Evolutionary conservation across 176 grass and related monocot species (phyloP).

Genomic region (Tillandsia fasciculata): DNA sequence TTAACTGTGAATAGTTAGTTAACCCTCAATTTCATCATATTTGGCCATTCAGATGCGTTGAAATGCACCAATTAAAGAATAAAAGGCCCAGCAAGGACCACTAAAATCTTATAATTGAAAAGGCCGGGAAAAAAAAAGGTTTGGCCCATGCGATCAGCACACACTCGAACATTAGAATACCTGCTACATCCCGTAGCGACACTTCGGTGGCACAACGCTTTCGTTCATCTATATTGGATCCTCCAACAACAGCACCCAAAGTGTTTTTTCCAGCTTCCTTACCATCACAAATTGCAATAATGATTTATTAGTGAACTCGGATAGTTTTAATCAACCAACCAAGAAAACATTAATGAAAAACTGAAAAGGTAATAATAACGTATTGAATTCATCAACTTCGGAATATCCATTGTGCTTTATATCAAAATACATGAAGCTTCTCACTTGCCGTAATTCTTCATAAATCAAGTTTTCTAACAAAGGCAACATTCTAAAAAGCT

Average conservation of each 20-base stretch:
- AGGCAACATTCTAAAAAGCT: not conserved
- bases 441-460: not conserved
- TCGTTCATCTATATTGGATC: constrained; percentile 58
- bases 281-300: not conserved
- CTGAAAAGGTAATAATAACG: not conserved
- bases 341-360: not conserved
- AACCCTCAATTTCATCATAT: no score
- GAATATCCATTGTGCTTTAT: not conserved
- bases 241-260: constrained; percentile 80
- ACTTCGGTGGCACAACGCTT: constrained; percentile 77
- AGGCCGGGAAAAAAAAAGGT: no score
- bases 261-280: constrained; percentile 57
- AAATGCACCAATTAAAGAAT: no score
- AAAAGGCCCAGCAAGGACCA: no score
- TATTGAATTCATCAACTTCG: not conserved
- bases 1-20: no score
- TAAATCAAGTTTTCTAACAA: not conserved
- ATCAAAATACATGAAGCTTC: not conserved
- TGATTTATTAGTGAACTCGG: not conserved
- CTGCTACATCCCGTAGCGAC: constrained; percentile 71
- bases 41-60: no score
- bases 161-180: constrained; percentile 12
- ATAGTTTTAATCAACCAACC: not conserved
- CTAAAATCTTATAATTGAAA: no score
- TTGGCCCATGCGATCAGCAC: no score